Evolutionary conservation across 1,139 yeast genomes (phyloP), one percentile per base, ranked within the genome.

Genomic region (Saccharomyces uvarum): DNA sequence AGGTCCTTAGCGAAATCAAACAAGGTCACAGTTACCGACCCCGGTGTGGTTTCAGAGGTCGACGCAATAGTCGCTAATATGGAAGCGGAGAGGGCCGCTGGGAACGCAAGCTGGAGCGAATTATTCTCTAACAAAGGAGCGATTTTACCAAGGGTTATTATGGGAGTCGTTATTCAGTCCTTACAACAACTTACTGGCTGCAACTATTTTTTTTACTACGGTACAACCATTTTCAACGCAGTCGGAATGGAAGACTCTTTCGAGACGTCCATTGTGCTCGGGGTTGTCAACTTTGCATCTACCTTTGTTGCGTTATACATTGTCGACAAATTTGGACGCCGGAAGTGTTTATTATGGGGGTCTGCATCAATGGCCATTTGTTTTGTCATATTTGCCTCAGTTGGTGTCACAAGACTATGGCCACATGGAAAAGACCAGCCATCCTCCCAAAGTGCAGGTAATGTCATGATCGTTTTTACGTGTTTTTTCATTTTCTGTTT

Each of bases 211-310:
- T 49, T 49, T 42, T 49, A 49, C 48, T 49, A 49, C 27, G 51
- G 51, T 49, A 49, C 51, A 2, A 41, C 51, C 13, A 49, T 49
- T 49, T 49, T 49, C 41, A 38, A 49, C 38, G 47, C 51, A 26
- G 51, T 49, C 21, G 90, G 91, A 64, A 72, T 85, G 68, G 61
- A 71, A 53, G 88, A 83, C 69, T 79, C 93, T 44, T 86, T 82
- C 73, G 77, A 83, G 69, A 84, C 90, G 16, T 79, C 90, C 29
- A 84, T 86, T 61, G 75, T 86, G 59, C 75, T 86, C 55, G 91
- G 91, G 74, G 76, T 82, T 60, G 87, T 86, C 60, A 86, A 86
- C 75, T 83, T 86, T 70, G 81, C 76, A 38, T 83, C 89, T 28
- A 86, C 93, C 7, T 80, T 85, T 63, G 75, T 78, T 49, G 85